phyloP scores from a whole-genome alignment of 148 eudicot species.

The Rhododendron ovatum region DNA sequence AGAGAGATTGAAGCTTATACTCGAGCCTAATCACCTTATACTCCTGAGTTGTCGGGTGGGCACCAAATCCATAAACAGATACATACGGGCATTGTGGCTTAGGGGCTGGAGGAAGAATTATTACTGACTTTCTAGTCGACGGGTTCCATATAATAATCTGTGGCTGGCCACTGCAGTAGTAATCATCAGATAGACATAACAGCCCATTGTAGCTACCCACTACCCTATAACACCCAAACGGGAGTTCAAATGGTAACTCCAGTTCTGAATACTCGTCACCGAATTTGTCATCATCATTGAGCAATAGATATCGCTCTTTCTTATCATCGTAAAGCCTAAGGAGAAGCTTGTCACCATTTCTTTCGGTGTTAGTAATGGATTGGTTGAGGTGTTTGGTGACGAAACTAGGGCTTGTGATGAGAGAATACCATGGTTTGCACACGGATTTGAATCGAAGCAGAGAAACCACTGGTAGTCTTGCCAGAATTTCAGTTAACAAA shows the following conservation, averaged over 20 bases:
- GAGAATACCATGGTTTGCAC: conserved; percentile 6
- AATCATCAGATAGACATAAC: not conserved
- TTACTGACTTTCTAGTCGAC: conserved; percentile 10
- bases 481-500: not conserved
- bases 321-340: not conserved
- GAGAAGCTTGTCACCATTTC: not conserved
- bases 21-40: not conserved
- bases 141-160: conserved; percentile 35
- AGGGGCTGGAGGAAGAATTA: not conserved
- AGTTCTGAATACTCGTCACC: conserved; percentile 9
- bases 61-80: conserved; percentile 25
- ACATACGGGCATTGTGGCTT: not conserved
- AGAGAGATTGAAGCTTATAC: not conserved
- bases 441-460: not conserved
- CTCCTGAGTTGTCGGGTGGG: not conserved
- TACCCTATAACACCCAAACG: conserved; percentile 19
- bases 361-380: not conserved
- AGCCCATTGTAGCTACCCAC: conserved; percentile 32
- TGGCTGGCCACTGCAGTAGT: not conserved
- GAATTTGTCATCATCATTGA: conserved; percentile 8
- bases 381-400: not conserved
- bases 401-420: conserved; percentile 6
- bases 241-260: conserved; percentile 16
- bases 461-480: conserved; percentile 1
- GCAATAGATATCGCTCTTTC: conserved; percentile 20